phyloP scores from a whole-genome alignment of 1,139 yeast genomes.

The Kodamaea plutei region DNA sequence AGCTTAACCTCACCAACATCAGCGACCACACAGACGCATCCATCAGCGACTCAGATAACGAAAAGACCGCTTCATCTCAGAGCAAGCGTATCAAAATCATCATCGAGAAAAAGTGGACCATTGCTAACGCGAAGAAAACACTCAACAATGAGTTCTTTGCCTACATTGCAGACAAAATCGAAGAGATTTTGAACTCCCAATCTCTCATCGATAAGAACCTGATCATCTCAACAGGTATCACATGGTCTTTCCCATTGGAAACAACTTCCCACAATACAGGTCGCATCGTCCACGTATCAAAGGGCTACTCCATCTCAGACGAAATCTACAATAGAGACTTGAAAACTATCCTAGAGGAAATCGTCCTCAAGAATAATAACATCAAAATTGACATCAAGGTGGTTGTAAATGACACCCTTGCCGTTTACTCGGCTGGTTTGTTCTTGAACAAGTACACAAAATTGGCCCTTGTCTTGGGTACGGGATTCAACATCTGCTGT shows the following conservation, averaged over 20 bases:
- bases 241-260: conserved; percentile 58
- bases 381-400: conserved; percentile 29
- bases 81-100: conserved; percentile 25
- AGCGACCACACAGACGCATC: conserved; percentile 8
- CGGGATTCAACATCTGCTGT: conserved; percentile 44
- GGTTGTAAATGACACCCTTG: conserved; percentile 43
- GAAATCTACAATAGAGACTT: conserved; percentile 41
- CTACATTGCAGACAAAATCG: conserved; percentile 34
- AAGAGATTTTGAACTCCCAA: conserved; percentile 29
- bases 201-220: conserved; percentile 15
- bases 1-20: conserved; percentile 6
- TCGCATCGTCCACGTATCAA: conserved; percentile 42
- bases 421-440: conserved; percentile 45
- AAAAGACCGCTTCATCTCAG: conserved; percentile 11
- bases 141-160: conserved; percentile 39
- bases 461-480: conserved; percentile 44
- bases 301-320: conserved; percentile 45
- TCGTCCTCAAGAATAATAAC: conserved; percentile 20
- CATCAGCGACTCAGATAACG: conserved; percentile 7
- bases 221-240: conserved; percentile 40
- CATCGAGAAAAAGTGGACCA: conserved; percentile 38
- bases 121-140: conserved; percentile 34
- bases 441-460: conserved; percentile 36
- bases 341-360: conserved; percentile 35
- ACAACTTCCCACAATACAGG: conserved; percentile 45